These are phyloP conservation scores for Camillea tinctor DNA, from an alignment of 2,329 filamentous ascomycete genomes.

Conservation along the genomic window DNA sequence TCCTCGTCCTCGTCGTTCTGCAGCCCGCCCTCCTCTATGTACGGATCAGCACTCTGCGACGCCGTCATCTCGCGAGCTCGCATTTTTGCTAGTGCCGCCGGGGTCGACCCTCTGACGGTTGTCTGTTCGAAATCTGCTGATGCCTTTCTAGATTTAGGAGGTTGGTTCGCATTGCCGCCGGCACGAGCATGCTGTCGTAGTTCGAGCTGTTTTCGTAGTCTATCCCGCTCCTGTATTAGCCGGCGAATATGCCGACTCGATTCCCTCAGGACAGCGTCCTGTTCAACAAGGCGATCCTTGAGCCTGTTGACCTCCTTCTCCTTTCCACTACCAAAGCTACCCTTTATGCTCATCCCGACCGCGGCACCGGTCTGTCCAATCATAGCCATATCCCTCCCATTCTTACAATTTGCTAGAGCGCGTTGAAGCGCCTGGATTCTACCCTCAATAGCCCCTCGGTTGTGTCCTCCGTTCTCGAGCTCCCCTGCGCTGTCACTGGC, in stretches of 20 bases:
- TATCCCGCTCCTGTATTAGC: conserved; percentile 15
- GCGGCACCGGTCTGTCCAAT: background rate
- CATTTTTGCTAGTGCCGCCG: background rate
- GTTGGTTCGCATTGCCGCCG: background rate
- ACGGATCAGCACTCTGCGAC: background rate
- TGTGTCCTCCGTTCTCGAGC: background rate
- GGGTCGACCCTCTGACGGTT: background rate
- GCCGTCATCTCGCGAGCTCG: background rate
- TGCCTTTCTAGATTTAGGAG: background rate
- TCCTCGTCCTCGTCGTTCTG: background rate
- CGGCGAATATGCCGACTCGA: conserved; percentile 11
- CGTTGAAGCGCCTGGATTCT: background rate
- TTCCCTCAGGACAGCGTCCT: conserved; percentile 16
- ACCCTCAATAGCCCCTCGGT: background rate
- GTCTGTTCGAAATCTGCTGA: background rate
- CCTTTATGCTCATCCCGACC: background rate
- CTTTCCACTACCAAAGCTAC: background rate
- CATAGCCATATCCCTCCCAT: background rate
- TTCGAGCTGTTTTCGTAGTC: conserved; percentile 10
- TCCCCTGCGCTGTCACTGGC: conserved; percentile 2
- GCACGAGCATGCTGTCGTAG: background rate
- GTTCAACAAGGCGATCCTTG: conserved; percentile 10
- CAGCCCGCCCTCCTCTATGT: background rate
- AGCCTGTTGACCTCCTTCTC: background rate
- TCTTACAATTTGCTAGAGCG: background rate